Conservation (phyloP, 2,329 filamentous ascomycete species). For the Dactylonectria estremocensis region DNA sequence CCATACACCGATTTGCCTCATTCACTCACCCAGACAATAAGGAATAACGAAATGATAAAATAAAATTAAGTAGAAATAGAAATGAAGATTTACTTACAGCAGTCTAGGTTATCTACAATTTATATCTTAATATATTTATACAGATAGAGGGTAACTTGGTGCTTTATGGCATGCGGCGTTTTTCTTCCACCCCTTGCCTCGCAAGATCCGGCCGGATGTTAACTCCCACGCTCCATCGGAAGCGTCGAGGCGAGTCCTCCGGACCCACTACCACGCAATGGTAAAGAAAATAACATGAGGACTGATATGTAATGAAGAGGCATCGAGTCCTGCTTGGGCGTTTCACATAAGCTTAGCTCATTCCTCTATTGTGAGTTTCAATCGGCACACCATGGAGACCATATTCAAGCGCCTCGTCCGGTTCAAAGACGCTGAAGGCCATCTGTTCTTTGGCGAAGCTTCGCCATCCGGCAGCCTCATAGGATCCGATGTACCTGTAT, state of each 20-base stretch:
- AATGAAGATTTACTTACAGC: no score
- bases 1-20: no score
- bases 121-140: no score
- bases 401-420: slow-evolving; percentile 12
- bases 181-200: no score
- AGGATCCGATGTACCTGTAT: slow-evolving; percentile 4
- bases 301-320: background rate
- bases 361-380: no score
- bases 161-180: background rate
- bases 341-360: no score
- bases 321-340: background rate
- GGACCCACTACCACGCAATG: background rate
- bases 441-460: slow-evolving; percentile 13
- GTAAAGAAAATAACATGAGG: background rate
- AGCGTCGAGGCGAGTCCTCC: background rate
- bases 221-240: background rate
- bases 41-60: no score
- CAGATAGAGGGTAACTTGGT: no score
- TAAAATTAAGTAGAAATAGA: no score
- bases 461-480: background rate
- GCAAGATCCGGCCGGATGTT: background rate
- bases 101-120: no score
- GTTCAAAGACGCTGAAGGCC: slow-evolving; percentile 9
- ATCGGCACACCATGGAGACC: background rate
- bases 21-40: no score